Evolutionary conservation across 495 filamentous ascomycete species (phyloP).

Genomic region (Xylaria acuta): DNA sequence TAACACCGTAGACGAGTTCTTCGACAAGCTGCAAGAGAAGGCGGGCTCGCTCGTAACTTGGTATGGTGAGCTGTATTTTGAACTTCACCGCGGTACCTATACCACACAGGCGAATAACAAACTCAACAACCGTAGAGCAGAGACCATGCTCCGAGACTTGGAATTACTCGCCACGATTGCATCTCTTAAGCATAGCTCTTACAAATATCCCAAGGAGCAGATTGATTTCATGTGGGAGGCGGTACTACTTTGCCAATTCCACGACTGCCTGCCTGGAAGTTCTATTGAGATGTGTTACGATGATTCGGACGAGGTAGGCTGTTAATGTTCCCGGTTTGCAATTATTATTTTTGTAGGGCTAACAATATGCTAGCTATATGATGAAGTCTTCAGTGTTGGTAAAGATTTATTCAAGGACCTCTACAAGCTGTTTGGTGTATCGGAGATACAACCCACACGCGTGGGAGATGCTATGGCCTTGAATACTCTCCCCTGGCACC

Average conservation of each 20-base stretch:
- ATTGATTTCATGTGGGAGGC: slow-evolving; percentile 95
- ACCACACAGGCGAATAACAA: slow-evolving; percentile 98
- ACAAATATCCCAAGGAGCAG: slow-evolving; percentile 89
- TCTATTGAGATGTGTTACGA: slow-evolving; percentile 97
- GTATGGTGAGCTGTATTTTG: slow-evolving; percentile 98
- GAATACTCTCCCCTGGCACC: slow-evolving; percentile 85
- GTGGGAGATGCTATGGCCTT: slow-evolving; percentile 59
- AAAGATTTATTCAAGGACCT: slow-evolving; percentile 72
- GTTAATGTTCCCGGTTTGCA: background rate
- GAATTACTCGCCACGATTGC: slow-evolving; percentile 90
- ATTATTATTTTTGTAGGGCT: slow-evolving; percentile 1
- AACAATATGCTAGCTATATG: slow-evolving; percentile 67
- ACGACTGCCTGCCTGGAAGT: slow-evolving; percentile 95
- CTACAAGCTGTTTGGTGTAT: slow-evolving; percentile 68
- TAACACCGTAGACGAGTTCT: slow-evolving; percentile 95
- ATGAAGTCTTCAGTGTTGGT: slow-evolving; percentile 78
- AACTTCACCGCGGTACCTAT: slow-evolving; percentile 94
- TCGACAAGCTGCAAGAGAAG: slow-evolving; percentile 76
- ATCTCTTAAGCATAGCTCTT: slow-evolving; percentile 69
- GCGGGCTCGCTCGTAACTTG: slow-evolving; percentile 88
- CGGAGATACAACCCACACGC: slow-evolving; percentile 41
- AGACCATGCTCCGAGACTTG: slow-evolving; percentile 83
- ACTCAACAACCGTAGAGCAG: slow-evolving; percentile 84
- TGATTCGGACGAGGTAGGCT: slow-evolving; percentile 76
- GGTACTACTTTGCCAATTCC: slow-evolving; percentile 88